Percentiles rank a stretch among this genome's conserved stretches.
Evolutionary conservation across 176 grass and related monocot species (phyloP).

Genomic region (Ampelocalamus luodianensis): DNA sequence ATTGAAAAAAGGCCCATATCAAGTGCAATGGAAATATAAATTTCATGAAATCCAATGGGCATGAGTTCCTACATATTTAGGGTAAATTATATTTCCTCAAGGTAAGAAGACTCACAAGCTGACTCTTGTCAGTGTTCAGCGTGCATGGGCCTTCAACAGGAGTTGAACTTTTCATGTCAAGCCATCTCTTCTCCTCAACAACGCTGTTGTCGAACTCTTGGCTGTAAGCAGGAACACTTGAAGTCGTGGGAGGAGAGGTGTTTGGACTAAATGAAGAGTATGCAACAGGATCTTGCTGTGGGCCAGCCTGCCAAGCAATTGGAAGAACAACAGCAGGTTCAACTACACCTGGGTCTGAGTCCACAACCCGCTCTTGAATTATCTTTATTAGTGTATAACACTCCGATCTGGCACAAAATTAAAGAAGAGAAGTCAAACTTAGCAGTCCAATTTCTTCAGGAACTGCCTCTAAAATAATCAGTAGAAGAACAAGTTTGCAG

Average conservation of each 20-base stretch:
- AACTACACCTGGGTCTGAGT: conserved; percentile 34
- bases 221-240: neutral
- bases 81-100: neutral
- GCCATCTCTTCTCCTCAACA: conserved; percentile 48
- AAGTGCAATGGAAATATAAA: neutral
- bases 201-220: conserved; percentile 35
- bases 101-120: conserved; percentile 19
- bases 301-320: conserved; percentile 33
- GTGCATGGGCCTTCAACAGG: conserved; percentile 20
- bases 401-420: conserved; percentile 53
- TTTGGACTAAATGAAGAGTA: conserved; percentile 40
- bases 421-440: conserved; percentile 37
- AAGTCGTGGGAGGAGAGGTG: conserved; percentile 33
- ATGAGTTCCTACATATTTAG: neutral
- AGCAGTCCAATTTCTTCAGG: neutral
- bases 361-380: conserved; percentile 65
- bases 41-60: neutral
- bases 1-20: neutral
- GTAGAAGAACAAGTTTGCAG: conserved; percentile 1
- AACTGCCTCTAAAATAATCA: neutral
- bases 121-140: conserved; percentile 34
- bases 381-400: conserved; percentile 62
- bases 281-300: conserved; percentile 12
- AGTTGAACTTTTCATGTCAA: conserved; percentile 40
- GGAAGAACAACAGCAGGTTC: conserved; percentile 36